Evolutionary conservation across 305 asterid genomes (phyloP), one percentile per base, ranked within the genome.

Genomic region (Fraxinus floribunda): DNA sequence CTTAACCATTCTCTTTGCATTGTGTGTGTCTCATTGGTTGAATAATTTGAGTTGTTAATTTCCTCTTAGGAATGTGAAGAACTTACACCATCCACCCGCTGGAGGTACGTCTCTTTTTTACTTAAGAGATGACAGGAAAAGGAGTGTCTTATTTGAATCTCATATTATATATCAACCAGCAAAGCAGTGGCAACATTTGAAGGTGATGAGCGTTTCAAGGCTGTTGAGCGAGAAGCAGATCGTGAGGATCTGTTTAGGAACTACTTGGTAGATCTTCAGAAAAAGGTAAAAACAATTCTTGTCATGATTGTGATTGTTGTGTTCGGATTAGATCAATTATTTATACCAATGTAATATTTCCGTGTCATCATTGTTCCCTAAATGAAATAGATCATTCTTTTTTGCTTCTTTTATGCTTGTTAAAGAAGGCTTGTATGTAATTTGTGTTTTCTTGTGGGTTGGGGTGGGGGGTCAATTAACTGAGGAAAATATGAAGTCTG

Each of bases 211-310:
- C 94, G 98, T 83, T 96, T 94, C 89, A 94, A 94, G 90, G 97
- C 98, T 83, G 97, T 96, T 82, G 98, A 94, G 85, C 91, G 87
- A 85, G 98, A 90, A 87, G 89, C 91, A 66, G 99, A 94, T 71
- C 98, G 99, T 13, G 98, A 94, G 90, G 98, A 96, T 89, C 94
- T 96, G 84, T 96, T 94, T 78, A 92, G 97, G 88, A 93, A 26
- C 90, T 93, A 96, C 86, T 89, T 90, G 90, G 92, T 92, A 82
- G 99, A 96, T 92, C 97, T 96, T 82, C 97, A 92, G 86, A 94
- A 96, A 87, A 96, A 92, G 97, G 99, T 94, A 57, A 24, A 16
- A 29, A 29, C 26, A 72, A 5, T 44, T 71, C 13, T 70, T 80
- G 57, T 79, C 75, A 13, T 30, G 20, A 62, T 75, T 80, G 60